Evolutionary conservation across 352 stramenopile species (phyloP), one percentile per base, ranked within the genome.

Genomic region (Stephanocyclus meneghinianus): DNA sequence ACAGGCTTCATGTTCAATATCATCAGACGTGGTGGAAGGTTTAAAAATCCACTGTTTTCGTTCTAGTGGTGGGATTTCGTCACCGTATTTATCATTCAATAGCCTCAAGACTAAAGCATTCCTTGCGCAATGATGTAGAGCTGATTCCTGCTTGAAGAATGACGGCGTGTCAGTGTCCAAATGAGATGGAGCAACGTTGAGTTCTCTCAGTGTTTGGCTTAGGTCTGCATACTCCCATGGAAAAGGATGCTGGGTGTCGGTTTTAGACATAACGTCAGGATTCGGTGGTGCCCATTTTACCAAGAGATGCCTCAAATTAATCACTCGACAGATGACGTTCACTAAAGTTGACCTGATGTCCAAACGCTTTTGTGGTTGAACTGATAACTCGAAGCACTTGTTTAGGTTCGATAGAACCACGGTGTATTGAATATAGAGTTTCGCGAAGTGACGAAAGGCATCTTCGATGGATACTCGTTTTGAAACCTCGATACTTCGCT

Each of bases 251-350:
- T 97, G 94, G 0, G 86, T 85, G 18, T 87, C 94, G 42, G 51
- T 71, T 45, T 76, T 78, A 13, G 89, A 80, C 10, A 82, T 74
- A 29, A 97, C 91, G 69, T 97, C 95, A 15, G 92, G 91, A 69
- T 97, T 97, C 0, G 95, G 94, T 60, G 95, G 95, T 73, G 97
- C 96, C 95, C 95, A 98, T 86, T 97, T 98, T 40, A 98, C 94
- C 0, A 98, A 87, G 26, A 92, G 77, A 84, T 97, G 93, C 76
- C 74, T 68, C 3, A 88, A 64, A 45, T 87, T 78, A 30, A 91
- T 72, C 0, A 92, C 87, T 68, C 86, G 79, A 32, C 73, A 80
- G 55, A 97, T 97, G 7, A 98, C 95, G 44, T 97, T 87, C 75
- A 98, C 95, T 47, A 95, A 66, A 15, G 97, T 93, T 75, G 95